Evolutionary conservation across 257 asterid genomes (phyloP).

Genomic region (Lycium barbarum): DNA sequence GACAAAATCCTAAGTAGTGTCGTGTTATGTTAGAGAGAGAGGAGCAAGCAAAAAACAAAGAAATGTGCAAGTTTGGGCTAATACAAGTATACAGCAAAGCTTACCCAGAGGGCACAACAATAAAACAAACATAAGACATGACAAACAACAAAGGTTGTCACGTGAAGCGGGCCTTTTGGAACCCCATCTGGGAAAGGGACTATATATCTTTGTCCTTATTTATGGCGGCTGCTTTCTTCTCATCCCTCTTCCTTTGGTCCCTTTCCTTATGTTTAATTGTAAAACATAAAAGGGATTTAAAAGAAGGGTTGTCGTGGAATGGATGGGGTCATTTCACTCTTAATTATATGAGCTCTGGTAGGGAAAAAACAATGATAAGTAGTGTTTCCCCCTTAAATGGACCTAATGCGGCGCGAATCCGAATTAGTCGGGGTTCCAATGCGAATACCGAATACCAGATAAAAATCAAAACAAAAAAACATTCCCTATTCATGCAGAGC

Average conservation of each 20-base stretch:
- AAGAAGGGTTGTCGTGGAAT: too few species aligned
- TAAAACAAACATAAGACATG: conserved; percentile 36
- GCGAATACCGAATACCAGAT: too few species aligned
- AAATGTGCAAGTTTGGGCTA: conserved; percentile 24
- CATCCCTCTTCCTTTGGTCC: neutral
- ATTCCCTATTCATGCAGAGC: too few species aligned
- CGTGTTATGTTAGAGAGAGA: conserved; percentile 41
- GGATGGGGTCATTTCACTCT: too few species aligned
- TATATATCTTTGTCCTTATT: conserved; percentile 48
- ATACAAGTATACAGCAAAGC: conserved; percentile 27
- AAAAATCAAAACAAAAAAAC: too few species aligned
- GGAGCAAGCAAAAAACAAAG: conserved; percentile 34
- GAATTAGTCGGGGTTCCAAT: too few species aligned
- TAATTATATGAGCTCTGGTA: too few species aligned
- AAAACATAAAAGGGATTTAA: neutral
- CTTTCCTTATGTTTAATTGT: neutral
- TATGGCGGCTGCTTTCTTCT: conserved; percentile 35
- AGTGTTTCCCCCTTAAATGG: too few species aligned
- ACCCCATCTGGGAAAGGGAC: conserved; percentile 42
- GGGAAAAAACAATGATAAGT: too few species aligned
- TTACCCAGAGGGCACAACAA: neutral
- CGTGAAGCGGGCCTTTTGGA: conserved; percentile 79
- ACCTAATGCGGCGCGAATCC: too few species aligned
- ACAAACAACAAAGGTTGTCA: conserved; percentile 59
- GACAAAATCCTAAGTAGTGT: conserved; percentile 65